These are phyloP conservation scores for Trypanosoma congolense DNA, from an alignment of 208 protist species.

Conservation along the genomic window DNA sequence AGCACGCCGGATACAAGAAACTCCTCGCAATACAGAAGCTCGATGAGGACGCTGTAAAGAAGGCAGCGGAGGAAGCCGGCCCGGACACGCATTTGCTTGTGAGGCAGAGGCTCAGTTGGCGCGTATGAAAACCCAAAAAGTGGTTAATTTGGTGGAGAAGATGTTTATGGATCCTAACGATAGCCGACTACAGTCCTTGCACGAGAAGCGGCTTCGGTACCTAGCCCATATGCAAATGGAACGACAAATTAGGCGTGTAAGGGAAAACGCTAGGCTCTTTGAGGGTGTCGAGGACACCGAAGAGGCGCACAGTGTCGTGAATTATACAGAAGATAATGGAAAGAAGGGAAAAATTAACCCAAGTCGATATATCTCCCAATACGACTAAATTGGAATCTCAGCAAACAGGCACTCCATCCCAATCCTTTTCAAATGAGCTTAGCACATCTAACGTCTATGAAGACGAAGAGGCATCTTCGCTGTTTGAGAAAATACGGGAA, in stretches of 20 bases:
- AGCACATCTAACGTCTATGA: constrained; percentile 46
- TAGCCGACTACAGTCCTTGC: constrained; percentile 47
- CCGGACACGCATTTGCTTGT: constrained; percentile 17
- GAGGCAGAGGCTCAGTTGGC: constrained; percentile 31
- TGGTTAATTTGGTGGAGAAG: constrained; percentile 64
- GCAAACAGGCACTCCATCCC: background rate
- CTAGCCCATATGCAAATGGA: constrained; percentile 83
- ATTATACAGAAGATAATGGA: constrained; percentile 47
- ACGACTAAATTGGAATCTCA: background rate
- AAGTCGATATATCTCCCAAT: constrained; percentile 1
- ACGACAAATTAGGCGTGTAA: constrained; percentile 67
- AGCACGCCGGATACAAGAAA: constrained; percentile 61
- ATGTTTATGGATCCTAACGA: constrained; percentile 80
- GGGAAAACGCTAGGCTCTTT: constrained; percentile 65
- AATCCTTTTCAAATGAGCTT: background rate
- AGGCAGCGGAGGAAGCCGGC: background rate
- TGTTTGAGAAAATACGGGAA: constrained; percentile 69
- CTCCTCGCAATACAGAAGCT: constrained; percentile 49
- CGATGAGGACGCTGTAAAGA: constrained; percentile 30
- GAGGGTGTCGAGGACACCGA: constrained; percentile 47
- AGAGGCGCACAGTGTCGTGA: constrained; percentile 51
- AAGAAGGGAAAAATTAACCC: constrained; percentile 21
- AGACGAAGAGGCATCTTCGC: constrained; percentile 45
- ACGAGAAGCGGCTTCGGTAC: constrained; percentile 78
- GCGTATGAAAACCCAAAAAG: constrained; percentile 31